Evolutionary conservation across 352 stramenopile genomes (phyloP), one percentile per base, ranked within the genome.

Genomic region (Phytophthora constricta): DNA sequence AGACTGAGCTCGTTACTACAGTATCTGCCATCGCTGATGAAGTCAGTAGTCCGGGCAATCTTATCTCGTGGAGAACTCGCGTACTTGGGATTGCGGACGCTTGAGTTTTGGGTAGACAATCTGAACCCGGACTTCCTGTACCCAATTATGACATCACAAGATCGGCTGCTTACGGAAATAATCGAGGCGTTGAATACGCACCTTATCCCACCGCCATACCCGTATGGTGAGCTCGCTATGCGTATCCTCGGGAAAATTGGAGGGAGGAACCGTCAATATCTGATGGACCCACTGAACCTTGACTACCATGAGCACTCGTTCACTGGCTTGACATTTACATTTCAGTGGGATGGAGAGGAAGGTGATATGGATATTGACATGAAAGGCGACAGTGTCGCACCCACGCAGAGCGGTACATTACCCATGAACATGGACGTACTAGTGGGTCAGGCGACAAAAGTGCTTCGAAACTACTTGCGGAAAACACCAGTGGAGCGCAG

Each of bases 91-190:
- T 74, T 99, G 27, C 85, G 94, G 5, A 99, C 95, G 22, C 82
- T 99, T 2, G 97, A 99, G 78, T 99, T 99, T 72, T 99, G 97
- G 98, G 92, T 99, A 8, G 97, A 99, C 74, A 99, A 99, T 72
- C 75, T 99, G 16, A 98, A 99, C 74, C 92, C 97, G 5, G 95
- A 99, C 58, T 99, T 98, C 68, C 70, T 99, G 26, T 98, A 98
- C 74, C 87, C 90, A 37, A 96, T 98, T 66, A 96, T 98, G 88
- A 95, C 85, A 11, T 96, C 87, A 10, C 88, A 97, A 54, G 89
- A 95, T 19, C 77, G 87, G 5, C 51, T 97, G 27, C 82, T 99
- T 10, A 97, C 93, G 11, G 89, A 98, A 50, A 92, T 99, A 53
- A 98, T 99, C 62, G 87, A 96, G 56, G 91, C 96, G n/a, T 73